Evolutionary conservation across 352 stramenopile species (phyloP).

Genomic region (Globisporangium solare): DNA sequence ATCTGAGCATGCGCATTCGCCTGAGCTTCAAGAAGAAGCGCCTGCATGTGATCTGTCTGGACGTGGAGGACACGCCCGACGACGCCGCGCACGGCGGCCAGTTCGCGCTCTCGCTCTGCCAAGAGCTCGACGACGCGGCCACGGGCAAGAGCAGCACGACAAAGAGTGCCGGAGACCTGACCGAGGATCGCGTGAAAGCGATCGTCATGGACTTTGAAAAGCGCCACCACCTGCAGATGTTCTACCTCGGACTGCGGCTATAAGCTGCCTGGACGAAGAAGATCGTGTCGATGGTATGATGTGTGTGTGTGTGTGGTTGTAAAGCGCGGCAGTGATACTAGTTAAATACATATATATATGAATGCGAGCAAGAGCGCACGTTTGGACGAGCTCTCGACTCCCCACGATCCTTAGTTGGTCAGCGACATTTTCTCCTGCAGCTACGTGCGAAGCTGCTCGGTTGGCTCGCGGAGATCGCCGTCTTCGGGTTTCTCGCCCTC

Average conservation of each 20-base stretch:
- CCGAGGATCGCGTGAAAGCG: conserved; percentile 35
- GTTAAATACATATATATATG: too few species aligned
- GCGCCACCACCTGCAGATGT: conserved; percentile 28
- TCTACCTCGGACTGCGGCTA: conserved; percentile 49
- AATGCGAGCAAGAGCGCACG: not conserved
- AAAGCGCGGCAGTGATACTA: not conserved
- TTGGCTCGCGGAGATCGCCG: not conserved
- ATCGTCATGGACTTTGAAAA: conserved; percentile 46
- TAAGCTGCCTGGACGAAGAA: conserved; percentile 8
- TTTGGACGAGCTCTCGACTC: not conserved
- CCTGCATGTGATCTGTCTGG: conserved; percentile 78
- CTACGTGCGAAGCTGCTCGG: not conserved
- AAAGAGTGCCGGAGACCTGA: conserved; percentile 16
- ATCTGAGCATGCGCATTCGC: conserved; percentile 47
- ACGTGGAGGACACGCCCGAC: conserved; percentile 69
- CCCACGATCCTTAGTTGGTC: not conserved
- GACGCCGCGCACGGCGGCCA: conserved; percentile 45
- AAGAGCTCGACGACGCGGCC: conserved; percentile 28
- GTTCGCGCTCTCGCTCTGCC: conserved; percentile 51
- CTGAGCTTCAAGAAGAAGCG: conserved; percentile 44
- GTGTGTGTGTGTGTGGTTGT: not conserved
- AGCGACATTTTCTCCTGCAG: not conserved
- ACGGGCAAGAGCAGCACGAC: not conserved
- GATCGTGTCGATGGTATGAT: too few species aligned
- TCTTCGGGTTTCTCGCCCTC: not conserved